Base-by-base conservation (phyloP, 805 yeast genomes). In the Wickerhamomyces silvicola region DNA sequence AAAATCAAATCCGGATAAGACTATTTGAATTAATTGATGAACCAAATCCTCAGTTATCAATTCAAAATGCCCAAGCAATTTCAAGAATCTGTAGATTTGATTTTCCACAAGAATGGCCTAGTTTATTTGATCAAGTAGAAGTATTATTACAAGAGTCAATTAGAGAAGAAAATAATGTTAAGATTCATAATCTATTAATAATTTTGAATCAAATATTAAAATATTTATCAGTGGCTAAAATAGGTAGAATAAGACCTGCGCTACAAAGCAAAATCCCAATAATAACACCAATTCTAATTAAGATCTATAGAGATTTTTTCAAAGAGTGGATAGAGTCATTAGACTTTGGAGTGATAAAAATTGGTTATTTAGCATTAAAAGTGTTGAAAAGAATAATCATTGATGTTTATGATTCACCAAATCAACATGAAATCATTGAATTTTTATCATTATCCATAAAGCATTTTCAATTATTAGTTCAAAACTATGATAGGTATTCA, bases 81-180 rank as follows among this genome's bases (percentile, higher is more conserved):
- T 79, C 94, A 1, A 66, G 79, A 38, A 81, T 92, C 18, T 81
- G 83, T 17, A 61, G 97, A 31, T 64, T 75, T 35, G 98, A 92
- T 47, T 92, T 84, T 52, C 97, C 97, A 0, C 55, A 61, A 2
- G 87, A 80, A 28, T 92, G 97, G 97, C 87, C 94, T 0, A 56
- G 69, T 3, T 52, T 92, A 13, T 81, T 92, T 48, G 88, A 82
- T 35, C 78, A 78, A 10, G 39, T 81, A 2, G 66, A 72, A 27
- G 46, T 46, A 4, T 46, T 64, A 14, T 47, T 81, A 29, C 73
- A 60, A 35, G 56, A 62, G 10, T 66, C 67, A 12, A 64, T 66
- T 10, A 56, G 60, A 18, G 56, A 58, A 27, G 62, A 59, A 17
- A 70, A 75, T 39, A 54, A 75, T 24, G 62, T 76, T 4, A 67